These are phyloP conservation scores for Botrytis porri DNA, from an alignment of 2,329 filamentous ascomycete species.

Conservation along the genomic window DNA sequence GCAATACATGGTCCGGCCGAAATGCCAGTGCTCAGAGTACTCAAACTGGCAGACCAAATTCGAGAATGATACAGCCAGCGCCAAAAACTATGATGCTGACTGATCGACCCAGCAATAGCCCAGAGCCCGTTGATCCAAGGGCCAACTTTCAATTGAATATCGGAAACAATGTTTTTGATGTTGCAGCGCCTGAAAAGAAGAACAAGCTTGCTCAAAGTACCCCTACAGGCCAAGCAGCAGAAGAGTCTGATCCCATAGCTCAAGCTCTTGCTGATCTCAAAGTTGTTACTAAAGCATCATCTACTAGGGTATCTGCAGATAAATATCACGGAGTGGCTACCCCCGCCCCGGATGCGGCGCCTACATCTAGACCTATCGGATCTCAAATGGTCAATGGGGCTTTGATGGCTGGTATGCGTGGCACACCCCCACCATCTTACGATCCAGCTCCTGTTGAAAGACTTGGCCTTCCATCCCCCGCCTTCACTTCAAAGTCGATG, in stretches of 20 bases:
- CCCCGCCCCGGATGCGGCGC: conserved; percentile 57
- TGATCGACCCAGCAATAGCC: conserved; percentile 58
- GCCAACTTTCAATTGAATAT: conserved; percentile 92
- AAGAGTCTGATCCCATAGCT: conserved; percentile 83
- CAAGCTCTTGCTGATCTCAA: conserved; percentile 90
- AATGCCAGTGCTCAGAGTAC: conserved; percentile 30
- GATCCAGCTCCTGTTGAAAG: conserved; percentile 66
- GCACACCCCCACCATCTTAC: conserved; percentile 85
- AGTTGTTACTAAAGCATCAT: conserved; percentile 76
- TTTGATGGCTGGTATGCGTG: conserved; percentile 58
- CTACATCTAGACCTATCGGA: conserved; percentile 45
- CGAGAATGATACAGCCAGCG: conserved; percentile 33
- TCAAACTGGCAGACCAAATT: conserved; percentile 42
- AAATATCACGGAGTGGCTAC: conserved; percentile 91
- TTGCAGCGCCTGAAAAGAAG: conserved; percentile 71
- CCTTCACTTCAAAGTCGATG: conserved; percentile 92
- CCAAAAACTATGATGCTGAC: conserved; percentile 34
- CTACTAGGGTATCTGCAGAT: conserved; percentile 86
- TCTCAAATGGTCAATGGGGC: conserved; percentile 42
- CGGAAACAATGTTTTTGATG: conserved; percentile 93
- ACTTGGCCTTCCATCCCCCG: conserved; percentile 84
- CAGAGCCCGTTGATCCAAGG: conserved; percentile 85
- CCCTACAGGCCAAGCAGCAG: conserved; percentile 45
- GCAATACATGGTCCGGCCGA: conserved; percentile 57
- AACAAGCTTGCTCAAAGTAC: conserved; percentile 42